Evolutionary conservation across 345 rosid species (phyloP).

Genomic region (Euclidium syriacum): DNA sequence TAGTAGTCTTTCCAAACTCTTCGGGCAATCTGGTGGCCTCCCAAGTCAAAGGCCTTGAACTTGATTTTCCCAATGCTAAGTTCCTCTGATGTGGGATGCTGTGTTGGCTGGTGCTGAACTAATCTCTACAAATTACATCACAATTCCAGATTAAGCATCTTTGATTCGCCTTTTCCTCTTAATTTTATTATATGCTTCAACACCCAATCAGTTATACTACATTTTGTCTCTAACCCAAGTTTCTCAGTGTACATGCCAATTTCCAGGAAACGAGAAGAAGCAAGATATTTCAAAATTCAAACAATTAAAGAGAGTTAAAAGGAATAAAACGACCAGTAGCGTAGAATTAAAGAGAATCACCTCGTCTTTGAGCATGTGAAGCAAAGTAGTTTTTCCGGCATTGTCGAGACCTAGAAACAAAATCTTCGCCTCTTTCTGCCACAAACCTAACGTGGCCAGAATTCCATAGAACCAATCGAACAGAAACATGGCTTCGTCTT

Average conservation of each 20-base stretch:
- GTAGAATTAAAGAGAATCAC: conserved; percentile 12
- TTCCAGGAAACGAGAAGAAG: not conserved
- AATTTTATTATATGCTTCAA: not conserved
- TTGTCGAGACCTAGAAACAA: conserved; percentile 89
- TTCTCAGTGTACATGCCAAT: not conserved
- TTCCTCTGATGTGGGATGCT: conserved; percentile 76
- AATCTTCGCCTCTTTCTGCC: conserved; percentile 95
- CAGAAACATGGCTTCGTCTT: conserved; percentile 50
- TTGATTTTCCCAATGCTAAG: conserved; percentile 75
- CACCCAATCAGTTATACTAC: not conserved
- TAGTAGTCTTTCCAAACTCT: conserved; percentile 86
- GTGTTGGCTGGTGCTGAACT: conserved; percentile 83
- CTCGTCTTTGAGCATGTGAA: conserved; percentile 96
- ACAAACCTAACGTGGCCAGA: conserved; percentile 70
- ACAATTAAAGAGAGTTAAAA: not conserved
- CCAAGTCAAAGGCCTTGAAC: conserved; percentile 82
- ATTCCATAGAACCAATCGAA: conserved; percentile 89
- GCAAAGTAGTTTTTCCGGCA: conserved; percentile 94
- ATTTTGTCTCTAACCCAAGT: not conserved
- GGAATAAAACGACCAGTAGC: not conserved
- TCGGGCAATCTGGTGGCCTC: conserved; percentile 86
- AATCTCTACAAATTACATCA: conserved; percentile 46
- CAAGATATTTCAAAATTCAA: not conserved
- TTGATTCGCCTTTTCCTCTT: not conserved
- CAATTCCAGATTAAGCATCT: not conserved